A percentile compares a stretch with the other conserved stretches of the same genome.
These are phyloP conservation scores for Elaeagnus macrophylla DNA, from an alignment of 306 rosid genomes.

Conservation along the genomic window DNA sequence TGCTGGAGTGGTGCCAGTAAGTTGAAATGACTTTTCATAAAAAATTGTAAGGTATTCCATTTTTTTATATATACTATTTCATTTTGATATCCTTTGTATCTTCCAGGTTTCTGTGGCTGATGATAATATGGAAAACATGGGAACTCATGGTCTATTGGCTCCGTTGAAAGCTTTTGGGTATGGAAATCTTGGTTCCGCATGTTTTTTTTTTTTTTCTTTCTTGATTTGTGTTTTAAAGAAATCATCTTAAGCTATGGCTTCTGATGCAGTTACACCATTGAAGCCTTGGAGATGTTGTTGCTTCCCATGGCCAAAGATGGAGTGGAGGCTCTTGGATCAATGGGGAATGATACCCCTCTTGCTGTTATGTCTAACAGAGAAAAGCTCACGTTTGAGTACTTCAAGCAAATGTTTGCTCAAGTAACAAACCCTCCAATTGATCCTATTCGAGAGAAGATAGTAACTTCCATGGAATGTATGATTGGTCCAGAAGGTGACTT, in stretches of 20 bases:
- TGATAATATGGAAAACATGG: constrained; percentile 61
- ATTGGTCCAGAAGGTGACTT: constrained; percentile 98
- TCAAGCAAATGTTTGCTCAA: constrained; percentile 99
- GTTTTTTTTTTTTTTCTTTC: constrained; percentile 15
- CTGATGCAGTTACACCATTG: constrained; percentile 66
- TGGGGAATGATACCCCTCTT: constrained; percentile 94
- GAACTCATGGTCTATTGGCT: constrained; percentile 65
- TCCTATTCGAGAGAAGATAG: constrained; percentile 93
- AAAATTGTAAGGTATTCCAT: background rate
- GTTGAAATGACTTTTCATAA: constrained; percentile 16
- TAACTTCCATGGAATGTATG: constrained; percentile 94
- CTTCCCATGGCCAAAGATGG: constrained; percentile 99
- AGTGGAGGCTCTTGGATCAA: constrained; percentile 92
- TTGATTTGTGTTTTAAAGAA: constrained; percentile 10
- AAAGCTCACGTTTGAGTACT: constrained; percentile 87
- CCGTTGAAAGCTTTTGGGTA: constrained; percentile 97
- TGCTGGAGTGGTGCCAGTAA: constrained; percentile 69
- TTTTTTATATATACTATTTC: constrained; percentile 7
- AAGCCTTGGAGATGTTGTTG: constrained; percentile 86
- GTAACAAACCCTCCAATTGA: constrained; percentile 99
- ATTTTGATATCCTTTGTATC: constrained; percentile 9
- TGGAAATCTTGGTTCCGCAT: constrained; percentile 14
- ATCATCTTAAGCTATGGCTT: constrained; percentile 14
- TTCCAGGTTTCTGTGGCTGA: constrained; percentile 54
- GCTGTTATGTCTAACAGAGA: constrained; percentile 94